phyloP scores from a whole-genome alignment of 192 early-diverging fungal species.

The Coemansia sp. region DNA sequence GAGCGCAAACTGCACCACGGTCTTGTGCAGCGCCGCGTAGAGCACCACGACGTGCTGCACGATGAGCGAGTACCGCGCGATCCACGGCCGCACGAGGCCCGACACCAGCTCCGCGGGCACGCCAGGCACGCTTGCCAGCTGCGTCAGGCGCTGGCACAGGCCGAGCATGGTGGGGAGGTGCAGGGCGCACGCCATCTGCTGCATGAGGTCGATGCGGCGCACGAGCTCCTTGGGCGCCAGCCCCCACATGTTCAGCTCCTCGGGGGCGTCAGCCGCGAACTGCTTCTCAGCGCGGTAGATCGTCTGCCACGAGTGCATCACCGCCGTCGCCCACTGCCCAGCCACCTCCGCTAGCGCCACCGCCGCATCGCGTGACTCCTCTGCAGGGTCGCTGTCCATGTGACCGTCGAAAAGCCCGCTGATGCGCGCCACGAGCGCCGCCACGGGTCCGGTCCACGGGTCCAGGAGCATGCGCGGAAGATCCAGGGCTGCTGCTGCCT shows the following conservation, averaged over 20 bases:
- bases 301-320: conserved; percentile 48
- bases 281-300: conserved; percentile 33
- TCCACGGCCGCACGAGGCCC: conserved; percentile 33
- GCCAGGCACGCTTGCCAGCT: background rate
- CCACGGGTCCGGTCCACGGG: conserved; percentile 6
- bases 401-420: background rate
- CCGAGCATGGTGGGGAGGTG: conserved; percentile 29
- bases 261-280: background rate
- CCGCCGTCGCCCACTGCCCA: conserved; percentile 37
- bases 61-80: conserved; percentile 43
- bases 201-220: conserved; percentile 23
- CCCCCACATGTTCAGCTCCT: conserved; percentile 32
- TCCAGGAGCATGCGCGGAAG: conserved; percentile 8
- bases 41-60: conserved; percentile 59
- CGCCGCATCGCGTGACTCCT: background rate
- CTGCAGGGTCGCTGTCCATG: background rate
- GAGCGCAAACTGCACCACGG: conserved; percentile 67
- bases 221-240: conserved; percentile 41
- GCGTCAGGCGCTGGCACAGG: conserved; percentile 16
- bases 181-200: conserved; percentile 24
- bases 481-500: background rate
- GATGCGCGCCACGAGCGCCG: background rate
- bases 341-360: conserved; percentile 16
- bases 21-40: conserved; percentile 64
- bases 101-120: background rate